Conservation (phyloP, 331 rosid species). For the Cydonia oblonga region DNA sequence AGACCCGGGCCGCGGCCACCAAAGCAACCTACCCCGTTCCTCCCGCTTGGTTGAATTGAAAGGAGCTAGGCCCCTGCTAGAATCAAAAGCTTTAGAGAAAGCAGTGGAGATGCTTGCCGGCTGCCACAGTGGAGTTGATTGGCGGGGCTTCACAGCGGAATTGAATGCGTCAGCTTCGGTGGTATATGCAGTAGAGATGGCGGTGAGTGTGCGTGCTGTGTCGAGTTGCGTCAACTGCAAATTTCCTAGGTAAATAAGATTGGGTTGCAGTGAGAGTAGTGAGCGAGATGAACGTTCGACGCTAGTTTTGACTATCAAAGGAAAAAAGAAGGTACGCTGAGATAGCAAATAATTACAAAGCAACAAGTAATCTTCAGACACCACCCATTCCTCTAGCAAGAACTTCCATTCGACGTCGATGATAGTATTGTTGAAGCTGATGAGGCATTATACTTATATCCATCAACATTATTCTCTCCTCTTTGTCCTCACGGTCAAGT, state of each 20-base stretch:
- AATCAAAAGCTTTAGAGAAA: no score
- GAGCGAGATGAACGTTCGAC: not conserved
- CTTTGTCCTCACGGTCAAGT: not conserved
- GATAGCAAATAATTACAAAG: not conserved
- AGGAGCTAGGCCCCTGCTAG: no score
- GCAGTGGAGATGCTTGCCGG: not conserved
- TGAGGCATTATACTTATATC: not conserved
- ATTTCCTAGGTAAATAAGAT: not conserved
- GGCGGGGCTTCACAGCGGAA: not conserved
- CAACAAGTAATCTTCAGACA: not conserved
- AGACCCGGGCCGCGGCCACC: no score
- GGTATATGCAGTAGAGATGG: not conserved
- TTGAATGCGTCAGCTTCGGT: not conserved
- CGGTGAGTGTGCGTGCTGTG: not conserved
- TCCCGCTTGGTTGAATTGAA: no score
- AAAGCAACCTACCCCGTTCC: no score
- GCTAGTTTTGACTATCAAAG: not conserved
- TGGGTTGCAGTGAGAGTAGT: not conserved
- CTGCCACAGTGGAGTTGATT: not conserved
- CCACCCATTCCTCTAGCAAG: not conserved
- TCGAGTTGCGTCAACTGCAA: not conserved
- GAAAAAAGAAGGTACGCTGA: not conserved
- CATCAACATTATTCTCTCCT: not conserved
- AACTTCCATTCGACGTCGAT: not conserved
- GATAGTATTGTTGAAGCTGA: not conserved